Evolutionary conservation across 352 stramenopile species (phyloP).

Genomic region (Globisporangium megalacanthum): DNA sequence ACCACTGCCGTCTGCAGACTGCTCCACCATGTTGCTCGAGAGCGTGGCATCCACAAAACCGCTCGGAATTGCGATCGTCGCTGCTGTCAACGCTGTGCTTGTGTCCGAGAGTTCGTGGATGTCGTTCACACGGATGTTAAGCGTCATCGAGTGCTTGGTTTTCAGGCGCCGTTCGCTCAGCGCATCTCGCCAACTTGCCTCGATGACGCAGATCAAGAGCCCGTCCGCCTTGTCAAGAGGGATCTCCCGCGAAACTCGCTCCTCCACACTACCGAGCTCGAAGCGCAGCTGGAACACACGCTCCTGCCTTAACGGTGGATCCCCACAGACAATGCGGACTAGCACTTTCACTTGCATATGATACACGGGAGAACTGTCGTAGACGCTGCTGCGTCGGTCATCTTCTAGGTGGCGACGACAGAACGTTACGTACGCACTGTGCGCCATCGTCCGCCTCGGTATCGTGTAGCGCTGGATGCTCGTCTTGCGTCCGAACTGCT

Average conservation of each 20-base stretch:
- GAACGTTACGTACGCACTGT: neutral
- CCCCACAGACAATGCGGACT: constrained; percentile 1
- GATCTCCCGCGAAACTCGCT: neutral
- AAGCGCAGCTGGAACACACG: constrained; percentile 8
- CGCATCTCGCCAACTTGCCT: neutral
- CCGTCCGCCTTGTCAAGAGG: constrained; percentile 3
- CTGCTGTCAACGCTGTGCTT: neutral
- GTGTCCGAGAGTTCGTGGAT: neutral
- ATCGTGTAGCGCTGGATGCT: constrained; percentile 6
- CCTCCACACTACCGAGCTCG: neutral
- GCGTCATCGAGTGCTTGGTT: constrained; percentile 1
- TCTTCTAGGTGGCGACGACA: neutral
- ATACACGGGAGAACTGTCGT: neutral
- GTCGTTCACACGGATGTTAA: neutral
- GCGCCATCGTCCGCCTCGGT: neutral
- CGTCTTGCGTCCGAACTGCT: constrained; percentile 9
- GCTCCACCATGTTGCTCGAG: constrained; percentile 2
- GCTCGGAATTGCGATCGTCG: neutral
- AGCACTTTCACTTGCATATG: constrained; percentile 6
- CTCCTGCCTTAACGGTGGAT: neutral
- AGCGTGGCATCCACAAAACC: neutral
- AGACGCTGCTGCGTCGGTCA: neutral
- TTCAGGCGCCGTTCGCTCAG: neutral
- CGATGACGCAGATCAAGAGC: neutral
- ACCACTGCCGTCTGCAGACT: constrained; percentile 2